Conservation (phyloP, 2,329 filamentous ascomycete genomes). For the Pseudocercospora vitis region DNA sequence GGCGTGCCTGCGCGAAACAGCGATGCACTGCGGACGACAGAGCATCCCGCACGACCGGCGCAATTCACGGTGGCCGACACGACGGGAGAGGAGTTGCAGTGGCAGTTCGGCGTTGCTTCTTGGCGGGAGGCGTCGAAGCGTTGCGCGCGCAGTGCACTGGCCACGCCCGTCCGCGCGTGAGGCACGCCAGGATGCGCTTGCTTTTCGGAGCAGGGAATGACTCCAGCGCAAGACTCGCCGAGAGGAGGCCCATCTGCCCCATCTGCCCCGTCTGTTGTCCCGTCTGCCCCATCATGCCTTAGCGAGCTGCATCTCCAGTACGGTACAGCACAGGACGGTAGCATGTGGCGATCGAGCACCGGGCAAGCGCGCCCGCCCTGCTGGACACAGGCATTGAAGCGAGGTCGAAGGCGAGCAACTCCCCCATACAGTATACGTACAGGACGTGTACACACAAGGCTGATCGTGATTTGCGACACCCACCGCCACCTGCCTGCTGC, state of each 20-base stretch:
- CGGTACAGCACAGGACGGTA: neutral
- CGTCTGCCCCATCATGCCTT: too few species aligned
- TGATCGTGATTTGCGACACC: constrained; percentile 4
- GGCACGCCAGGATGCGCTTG: neutral
- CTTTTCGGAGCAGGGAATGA: neutral
- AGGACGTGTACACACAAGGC: too few species aligned
- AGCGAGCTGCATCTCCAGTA: neutral
- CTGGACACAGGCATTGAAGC: neutral
- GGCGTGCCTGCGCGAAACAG: neutral
- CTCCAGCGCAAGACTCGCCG: neutral
- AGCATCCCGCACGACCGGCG: neutral
- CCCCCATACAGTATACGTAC: too few species aligned
- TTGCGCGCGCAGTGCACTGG: neutral
- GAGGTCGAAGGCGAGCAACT: neutral
- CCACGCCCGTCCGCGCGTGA: too few species aligned
- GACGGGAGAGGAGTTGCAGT: neutral
- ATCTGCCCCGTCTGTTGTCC: too few species aligned
- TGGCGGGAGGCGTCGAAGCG: neutral
- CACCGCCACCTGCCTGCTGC: neutral
- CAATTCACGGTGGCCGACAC: neutral
- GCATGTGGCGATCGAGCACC: neutral
- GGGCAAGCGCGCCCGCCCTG: neutral
- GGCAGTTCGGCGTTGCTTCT: neutral
- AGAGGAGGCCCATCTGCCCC: too few species aligned
- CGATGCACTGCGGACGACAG: too few species aligned